phyloP scores from a whole-genome alignment of 345 rosid species.

The Fremontodendron californicum region DNA sequence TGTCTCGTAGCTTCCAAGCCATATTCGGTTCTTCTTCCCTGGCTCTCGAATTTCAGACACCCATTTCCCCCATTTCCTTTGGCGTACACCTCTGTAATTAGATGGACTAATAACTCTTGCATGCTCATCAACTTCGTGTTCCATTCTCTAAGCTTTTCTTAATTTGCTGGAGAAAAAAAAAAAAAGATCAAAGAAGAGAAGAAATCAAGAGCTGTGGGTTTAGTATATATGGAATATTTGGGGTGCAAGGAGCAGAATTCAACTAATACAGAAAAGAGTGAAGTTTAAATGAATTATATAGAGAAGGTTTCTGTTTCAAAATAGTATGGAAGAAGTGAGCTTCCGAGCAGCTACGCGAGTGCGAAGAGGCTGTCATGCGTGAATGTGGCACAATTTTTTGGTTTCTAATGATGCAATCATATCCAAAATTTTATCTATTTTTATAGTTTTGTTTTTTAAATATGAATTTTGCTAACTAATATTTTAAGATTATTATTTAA shows the following conservation, averaged over 20 bases:
- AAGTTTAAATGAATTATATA: not conserved
- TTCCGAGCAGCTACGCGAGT: slow-evolving; percentile 45
- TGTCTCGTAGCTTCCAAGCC: slow-evolving; percentile 85
- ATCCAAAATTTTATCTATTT: too few species aligned
- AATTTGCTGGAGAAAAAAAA: not conserved
- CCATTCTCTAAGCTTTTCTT: not conserved
- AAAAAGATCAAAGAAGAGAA: not conserved
- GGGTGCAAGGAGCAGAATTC: not conserved
- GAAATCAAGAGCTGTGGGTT: not conserved
- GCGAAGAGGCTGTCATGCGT: slow-evolving; percentile 26
- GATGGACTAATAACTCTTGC: slow-evolving; percentile 17
- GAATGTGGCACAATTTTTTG: slow-evolving; percentile 17
- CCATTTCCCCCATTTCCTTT: slow-evolving; percentile 97
- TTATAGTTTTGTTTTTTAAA: too few species aligned
- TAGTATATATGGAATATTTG: not conserved
- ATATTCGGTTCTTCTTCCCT: slow-evolving; percentile 71
- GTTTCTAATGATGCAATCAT: not conserved
- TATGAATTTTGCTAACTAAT: too few species aligned
- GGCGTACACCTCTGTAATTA: slow-evolving; percentile 68
- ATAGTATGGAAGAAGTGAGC: slow-evolving; percentile 23
- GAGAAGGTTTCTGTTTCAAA: not conserved
- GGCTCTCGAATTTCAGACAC: slow-evolving; percentile 95
- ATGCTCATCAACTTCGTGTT: slow-evolving; percentile 9
- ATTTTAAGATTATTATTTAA: too few species aligned
- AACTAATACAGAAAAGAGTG: not conserved